Base-by-base conservation (phyloP, 371 early-diverging fungal species). In the Syncephalastrum monosporum region DNA sequence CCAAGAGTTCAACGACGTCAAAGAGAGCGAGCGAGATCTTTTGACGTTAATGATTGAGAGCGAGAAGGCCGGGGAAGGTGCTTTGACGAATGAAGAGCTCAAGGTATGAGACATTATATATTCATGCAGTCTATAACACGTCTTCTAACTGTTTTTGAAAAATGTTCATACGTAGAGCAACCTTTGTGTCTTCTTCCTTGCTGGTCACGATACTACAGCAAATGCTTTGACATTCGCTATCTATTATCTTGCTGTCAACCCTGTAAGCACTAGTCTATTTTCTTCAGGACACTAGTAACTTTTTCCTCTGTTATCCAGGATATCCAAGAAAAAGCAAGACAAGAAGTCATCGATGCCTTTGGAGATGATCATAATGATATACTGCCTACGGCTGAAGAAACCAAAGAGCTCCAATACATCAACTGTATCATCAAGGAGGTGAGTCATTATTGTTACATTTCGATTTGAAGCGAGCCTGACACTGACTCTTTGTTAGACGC, bases 21-120 rank as follows among this genome's bases (percentile, higher is more conserved):
- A 50, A 2, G 71, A 78, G 42, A 62, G 64, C 42, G 72, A 72
- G 46, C 65, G 57, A 10, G 78, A 80, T 45, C 56, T 82, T 51
- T 61, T 82, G 25, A 68, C 79, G 1, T 63, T 80, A 61, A 75
- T 82, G 79, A 44, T 80, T 38, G 63, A 69, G 33, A 46, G 48
- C 24, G 55, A 62, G 42, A 27, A 47, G 42, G 55, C 61, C 38
- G 67, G 68, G 19, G 64, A 67, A 38, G 61, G 63, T 42, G 12
- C 16, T 14, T 16, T 67, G 50, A 52, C 70, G 0, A 64, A 65
- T 51, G 61, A 65, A 42, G 79, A 76, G 25, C 43, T 67, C 29
- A 51, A 19, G 70, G 72, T 60, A 69, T 51, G 58, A 53, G 14
- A 12, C 1, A 7, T 13, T 14, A 16, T 25, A 19, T 55, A 42